phyloP scores from a whole-genome alignment of 2,329 filamentous ascomycete genomes.

The Ophiostoma piceae region DNA sequence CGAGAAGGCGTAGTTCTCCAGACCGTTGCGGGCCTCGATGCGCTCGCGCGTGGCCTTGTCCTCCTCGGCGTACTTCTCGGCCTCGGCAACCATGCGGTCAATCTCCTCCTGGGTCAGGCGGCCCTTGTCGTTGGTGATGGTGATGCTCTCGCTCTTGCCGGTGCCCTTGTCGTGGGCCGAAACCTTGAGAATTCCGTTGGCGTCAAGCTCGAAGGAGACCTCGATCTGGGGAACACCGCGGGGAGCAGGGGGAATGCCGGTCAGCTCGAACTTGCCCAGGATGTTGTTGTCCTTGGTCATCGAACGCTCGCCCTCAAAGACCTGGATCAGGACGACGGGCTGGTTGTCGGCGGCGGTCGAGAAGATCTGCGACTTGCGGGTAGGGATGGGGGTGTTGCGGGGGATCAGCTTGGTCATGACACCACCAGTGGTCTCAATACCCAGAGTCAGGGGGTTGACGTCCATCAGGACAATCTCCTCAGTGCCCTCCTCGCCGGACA shows the following conservation, averaged over 20 bases:
- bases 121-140: conserved; percentile 99
- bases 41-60: conserved; percentile 97
- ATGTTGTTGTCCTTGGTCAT: conserved; percentile 97
- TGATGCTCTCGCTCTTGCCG: conserved; percentile 94
- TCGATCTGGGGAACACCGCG: conserved; percentile 98
- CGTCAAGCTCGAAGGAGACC: conserved; percentile 94
- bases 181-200: conserved; percentile 97
- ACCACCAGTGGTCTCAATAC: conserved; percentile 95
- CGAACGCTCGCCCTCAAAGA: conserved; percentile 87
- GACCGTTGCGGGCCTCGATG: conserved; percentile 91
- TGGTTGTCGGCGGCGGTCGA: conserved; percentile 96
- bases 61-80: conserved; percentile 97
- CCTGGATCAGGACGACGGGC: conserved; percentile 89
- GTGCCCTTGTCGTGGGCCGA: conserved; percentile 96
- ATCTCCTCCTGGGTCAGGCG: conserved; percentile 95
- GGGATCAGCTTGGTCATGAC: conserved; percentile 97
- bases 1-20: conserved; percentile 99
- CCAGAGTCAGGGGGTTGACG: conserved; percentile 91
- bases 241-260: conserved; percentile 87
- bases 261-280: conserved; percentile 97
- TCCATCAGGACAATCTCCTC: conserved; percentile 88
- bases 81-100: conserved; percentile 97
- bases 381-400: conserved; percentile 90
- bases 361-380: conserved; percentile 97
- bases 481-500: conserved; percentile 80